Base-by-base conservation (phyloP, 352 stramenopile species). In the Pythium sp. region DNA sequence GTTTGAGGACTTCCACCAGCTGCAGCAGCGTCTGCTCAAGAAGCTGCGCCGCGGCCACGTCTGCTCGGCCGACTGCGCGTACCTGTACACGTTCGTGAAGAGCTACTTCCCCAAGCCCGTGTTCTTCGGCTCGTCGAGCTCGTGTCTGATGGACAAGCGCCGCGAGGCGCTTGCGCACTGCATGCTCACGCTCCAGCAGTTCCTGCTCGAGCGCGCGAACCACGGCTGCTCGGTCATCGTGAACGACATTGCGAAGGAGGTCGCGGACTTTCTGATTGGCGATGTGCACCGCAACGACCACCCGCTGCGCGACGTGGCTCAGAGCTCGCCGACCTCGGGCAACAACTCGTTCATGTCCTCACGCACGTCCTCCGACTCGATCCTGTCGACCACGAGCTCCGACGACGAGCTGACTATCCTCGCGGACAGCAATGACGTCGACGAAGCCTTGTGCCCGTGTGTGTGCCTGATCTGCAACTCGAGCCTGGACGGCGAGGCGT, bases 51-150 rank as follows among this genome's bases (percentile, higher is more conserved):
- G 90, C 64, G 86, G 86, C 9, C 86, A 93, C 60, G 92, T 93
- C 63, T 93, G 86, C 68, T 75, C 68, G 26, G 81, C 80, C 46
- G 85, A 89, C 62, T 93, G 85, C 53, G 83, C 85, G 47, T 91
- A 81, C 81, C 67, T 93, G 12, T 90, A 80, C 58, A 87, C 76
- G 8, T 91, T 93, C 55, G 57, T 93, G 15, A 89, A 87, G 71
- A 91, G 81, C 69, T 91, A 91, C 65, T 93, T 93, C 71, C 85
- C 85, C 14, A 89, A 89, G 68, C 87, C 84, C 36, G 61, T 82
- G 24, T 59, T 91, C 1, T 89, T 67, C 62, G 71, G 75, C 8
- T 89, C 90, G 53, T 70, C 72, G 2, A 85, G 67, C 49, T 68
- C 73, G 1, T 72, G 78, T 6, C 78, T 89, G 20, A 66, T 89